phyloP scores from a whole-genome alignment of 139 green algal genomes.

The Chlorella vulgaris region DNA sequence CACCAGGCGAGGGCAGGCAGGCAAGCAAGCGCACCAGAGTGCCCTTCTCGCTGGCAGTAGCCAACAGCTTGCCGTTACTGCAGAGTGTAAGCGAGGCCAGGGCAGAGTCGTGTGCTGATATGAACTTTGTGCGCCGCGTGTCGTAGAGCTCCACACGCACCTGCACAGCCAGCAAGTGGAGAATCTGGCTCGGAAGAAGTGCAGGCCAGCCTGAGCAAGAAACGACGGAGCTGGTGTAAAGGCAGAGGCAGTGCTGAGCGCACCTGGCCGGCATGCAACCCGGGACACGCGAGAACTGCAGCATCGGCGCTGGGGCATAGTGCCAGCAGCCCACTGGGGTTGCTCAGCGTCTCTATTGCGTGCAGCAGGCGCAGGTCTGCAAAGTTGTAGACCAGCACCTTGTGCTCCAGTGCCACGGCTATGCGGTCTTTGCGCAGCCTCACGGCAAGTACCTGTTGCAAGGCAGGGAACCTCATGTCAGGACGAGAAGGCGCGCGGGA shows the following conservation, averaged over 20 bases:
- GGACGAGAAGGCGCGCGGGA: neutral
- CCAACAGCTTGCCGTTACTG: constrained; percentile 85
- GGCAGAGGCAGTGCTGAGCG: constrained; percentile 14
- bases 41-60: constrained; percentile 81
- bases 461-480: neutral
- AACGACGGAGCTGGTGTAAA: no score
- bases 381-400: constrained; percentile 93
- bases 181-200: neutral
- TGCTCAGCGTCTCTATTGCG: constrained; percentile 89
- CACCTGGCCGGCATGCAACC: constrained; percentile 89
- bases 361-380: constrained; percentile 91
- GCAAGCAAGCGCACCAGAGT: neutral
- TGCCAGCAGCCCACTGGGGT: constrained; percentile 83
- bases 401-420: constrained; percentile 94
- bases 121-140: constrained; percentile 86
- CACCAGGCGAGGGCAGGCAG: neutral
- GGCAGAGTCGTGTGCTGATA: constrained; percentile 83
- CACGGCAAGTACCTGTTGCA: constrained; percentile 81
- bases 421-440: constrained; percentile 89
- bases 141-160: constrained; percentile 96
- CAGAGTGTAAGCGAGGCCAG: constrained; percentile 82
- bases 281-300: constrained; percentile 93
- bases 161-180: constrained; percentile 44
- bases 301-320: constrained; percentile 79
- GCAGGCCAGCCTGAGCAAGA: neutral